Evolutionary conservation across 2,329 filamentous ascomycete species (phyloP).

Genomic region (Dendrostoma leiphaemia): DNA sequence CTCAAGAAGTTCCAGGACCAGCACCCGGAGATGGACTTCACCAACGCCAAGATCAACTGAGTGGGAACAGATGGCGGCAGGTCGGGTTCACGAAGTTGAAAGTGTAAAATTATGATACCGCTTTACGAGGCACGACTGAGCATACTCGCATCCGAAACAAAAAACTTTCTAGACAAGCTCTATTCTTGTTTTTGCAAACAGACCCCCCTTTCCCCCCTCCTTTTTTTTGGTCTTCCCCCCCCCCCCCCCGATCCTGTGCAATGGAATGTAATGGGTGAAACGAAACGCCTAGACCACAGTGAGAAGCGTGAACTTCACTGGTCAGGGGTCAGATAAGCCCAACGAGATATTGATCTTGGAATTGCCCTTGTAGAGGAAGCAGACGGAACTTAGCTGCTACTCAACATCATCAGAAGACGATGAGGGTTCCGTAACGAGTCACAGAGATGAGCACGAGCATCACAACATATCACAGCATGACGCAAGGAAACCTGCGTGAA

Average conservation of each 20-base stretch:
- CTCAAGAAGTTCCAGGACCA: slow-evolving; percentile 89
- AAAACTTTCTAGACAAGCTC: background rate
- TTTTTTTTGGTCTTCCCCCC: no score
- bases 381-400: slow-evolving; percentile 47
- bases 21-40: slow-evolving; percentile 71
- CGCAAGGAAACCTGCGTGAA: background rate
- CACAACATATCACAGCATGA: background rate
- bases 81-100: background rate
- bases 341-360: slow-evolving; percentile 51
- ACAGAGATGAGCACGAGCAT: background rate
- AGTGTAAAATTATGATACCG: slow-evolving; percentile 14
- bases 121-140: slow-evolving; percentile 6
- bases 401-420: slow-evolving; percentile 44
- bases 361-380: slow-evolving; percentile 50
- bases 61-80: background rate
- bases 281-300: slow-evolving; percentile 55
- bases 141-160: background rate
- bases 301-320: slow-evolving; percentile 24
- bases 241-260: background rate
- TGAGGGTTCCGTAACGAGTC: slow-evolving; percentile 37
- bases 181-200: background rate
- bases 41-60: slow-evolving; percentile 65
- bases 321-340: slow-evolving; percentile 62
- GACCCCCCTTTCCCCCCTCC: no score
- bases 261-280: slow-evolving; percentile 61